Base-by-base conservation (phyloP, 164 flowering plant genomes). In the Saururus chinensis region DNA sequence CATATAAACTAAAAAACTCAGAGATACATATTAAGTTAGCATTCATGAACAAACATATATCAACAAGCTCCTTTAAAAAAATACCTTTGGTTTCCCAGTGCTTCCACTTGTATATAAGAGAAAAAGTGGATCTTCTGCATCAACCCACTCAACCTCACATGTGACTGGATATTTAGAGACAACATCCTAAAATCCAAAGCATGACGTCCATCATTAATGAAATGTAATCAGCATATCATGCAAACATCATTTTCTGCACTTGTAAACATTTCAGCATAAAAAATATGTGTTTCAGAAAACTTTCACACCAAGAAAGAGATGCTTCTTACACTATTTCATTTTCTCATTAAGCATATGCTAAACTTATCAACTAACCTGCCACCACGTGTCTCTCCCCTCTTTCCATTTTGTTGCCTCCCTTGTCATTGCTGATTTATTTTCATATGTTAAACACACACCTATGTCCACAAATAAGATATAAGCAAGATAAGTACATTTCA, bases 21-120 rank as follows among this genome's bases (percentile, higher is more conserved):
- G 49, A 45, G 14, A 45, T 45, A 45, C 49, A 45, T 12, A 30
- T 30, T 2, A 2, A 30, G 37, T 30, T 30, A 30, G 6, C 37
- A 6, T 6, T 7, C 49, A 45, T 8, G 49, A 45, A 45, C 2
- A 45, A 45, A 45, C 0, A 4, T 45, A 12, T 13, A 12, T 45
- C 49, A 4, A 12, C 7, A 45, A 45, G 7, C 37, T 41, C 55
- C 19, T 61, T 60, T 41, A 10, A 64, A 53, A 58, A 49, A 4
- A 40, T 70, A 93, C 99, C 99, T 93, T 93, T 22, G 99, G 99
- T 74, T 90, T 93, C 73, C 99, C 99, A 20, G 99, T 93, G 75
- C 99, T 93, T 61, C 99, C 99, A 77, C 99, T 93, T 20, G 99
- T 93, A 69, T 90, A 93, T 53, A 93, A 86, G 61, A 93, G 81